A percentile compares a stretch with the other conserved stretches of the same genome.
phyloP scores from a whole-genome alignment of 768 basidiomycete species.

The Boletus rubropictus region DNA sequence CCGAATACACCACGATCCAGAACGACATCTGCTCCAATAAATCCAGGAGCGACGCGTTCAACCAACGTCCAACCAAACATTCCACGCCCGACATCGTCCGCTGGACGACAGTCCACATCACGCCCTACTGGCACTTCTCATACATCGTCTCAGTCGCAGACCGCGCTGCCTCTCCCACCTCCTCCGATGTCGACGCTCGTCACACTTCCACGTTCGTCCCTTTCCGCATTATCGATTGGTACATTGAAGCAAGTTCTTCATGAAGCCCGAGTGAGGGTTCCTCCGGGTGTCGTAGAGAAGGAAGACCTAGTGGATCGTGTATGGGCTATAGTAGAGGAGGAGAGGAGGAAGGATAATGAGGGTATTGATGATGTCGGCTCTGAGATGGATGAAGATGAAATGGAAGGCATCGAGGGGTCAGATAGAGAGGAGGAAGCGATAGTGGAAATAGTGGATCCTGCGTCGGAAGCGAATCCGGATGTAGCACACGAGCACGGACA shows the following conservation, averaged over 20 bases:
- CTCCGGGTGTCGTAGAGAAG: slow-evolving; percentile 68
- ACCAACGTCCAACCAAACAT: neutral
- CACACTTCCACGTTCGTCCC: slow-evolving; percentile 47
- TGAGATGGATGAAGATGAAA: slow-evolving; percentile 28
- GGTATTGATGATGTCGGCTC: slow-evolving; percentile 20
- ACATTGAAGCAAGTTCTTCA: slow-evolving; percentile 76
- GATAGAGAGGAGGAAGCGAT: slow-evolving; percentile 15
- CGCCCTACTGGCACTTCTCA: slow-evolving; percentile 5
- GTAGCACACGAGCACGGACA: slow-evolving; percentile 1
- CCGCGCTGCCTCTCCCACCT: slow-evolving; percentile 34
- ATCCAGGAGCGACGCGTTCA: slow-evolving; percentile 8
- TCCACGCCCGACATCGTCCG: slow-evolving; percentile 18
- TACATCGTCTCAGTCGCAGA: slow-evolving; percentile 21
- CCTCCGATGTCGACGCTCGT: slow-evolving; percentile 64
- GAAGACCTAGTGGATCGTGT: slow-evolving; percentile 75
- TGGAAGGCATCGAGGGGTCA: slow-evolving; percentile 21
- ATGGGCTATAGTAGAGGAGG: slow-evolving; percentile 53
- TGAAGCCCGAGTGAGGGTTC: slow-evolving; percentile 67
- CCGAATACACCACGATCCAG: slow-evolving; percentile 14
- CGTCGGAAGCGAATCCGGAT: slow-evolving; percentile 7
- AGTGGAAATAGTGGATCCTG: slow-evolving; percentile 15
- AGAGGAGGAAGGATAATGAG: slow-evolving; percentile 48
- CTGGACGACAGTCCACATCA: slow-evolving; percentile 11
- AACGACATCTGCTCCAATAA: slow-evolving; percentile 19
- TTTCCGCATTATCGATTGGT: slow-evolving; percentile 61